Evolutionary conservation across 306 rosid species (phyloP).

Genomic region (Bauhinia variegata): DNA sequence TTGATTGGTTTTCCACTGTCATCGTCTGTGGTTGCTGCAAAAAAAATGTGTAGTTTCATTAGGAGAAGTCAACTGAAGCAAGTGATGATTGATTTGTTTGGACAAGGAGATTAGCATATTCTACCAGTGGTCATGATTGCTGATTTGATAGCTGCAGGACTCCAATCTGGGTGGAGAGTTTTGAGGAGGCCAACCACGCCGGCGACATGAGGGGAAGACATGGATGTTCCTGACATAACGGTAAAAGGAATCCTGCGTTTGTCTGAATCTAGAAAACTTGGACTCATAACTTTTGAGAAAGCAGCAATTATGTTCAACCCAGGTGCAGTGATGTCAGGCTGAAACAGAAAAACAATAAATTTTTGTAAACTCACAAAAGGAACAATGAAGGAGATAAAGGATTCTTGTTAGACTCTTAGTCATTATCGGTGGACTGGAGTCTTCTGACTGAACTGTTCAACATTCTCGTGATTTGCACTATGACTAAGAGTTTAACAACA

Average conservation of each 20-base stretch:
- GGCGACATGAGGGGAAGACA: slow-evolving; percentile 69
- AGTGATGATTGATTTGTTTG: not conserved
- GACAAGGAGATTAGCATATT: no score
- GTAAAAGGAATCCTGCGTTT: slow-evolving; percentile 46
- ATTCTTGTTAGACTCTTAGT: no score
- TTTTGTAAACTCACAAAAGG: not conserved
- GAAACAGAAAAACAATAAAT: slow-evolving; percentile 26
- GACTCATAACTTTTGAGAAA: slow-evolving; percentile 36
- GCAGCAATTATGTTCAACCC: slow-evolving; percentile 65
- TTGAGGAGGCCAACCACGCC: slow-evolving; percentile 70
- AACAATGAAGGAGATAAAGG: not conserved
- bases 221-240: slow-evolving; percentile 57
- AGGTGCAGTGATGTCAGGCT: slow-evolving; percentile 78
- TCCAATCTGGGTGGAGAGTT: slow-evolving; percentile 62
- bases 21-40: slow-evolving; percentile 52
- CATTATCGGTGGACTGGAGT: no score
- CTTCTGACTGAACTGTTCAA: no score
- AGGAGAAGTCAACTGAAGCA: not conserved
- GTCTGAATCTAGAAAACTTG: slow-evolving; percentile 35
- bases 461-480: no score
- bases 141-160: slow-evolving; percentile 67
- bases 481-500: no score
- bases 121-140: slow-evolving; percentile 75
- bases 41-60: not conserved
- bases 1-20: slow-evolving; percentile 36